Evolutionary conservation across 305 asterid genomes (phyloP), one percentile per base, ranked within the genome.

Genomic region (Coffea humblotiana): DNA sequence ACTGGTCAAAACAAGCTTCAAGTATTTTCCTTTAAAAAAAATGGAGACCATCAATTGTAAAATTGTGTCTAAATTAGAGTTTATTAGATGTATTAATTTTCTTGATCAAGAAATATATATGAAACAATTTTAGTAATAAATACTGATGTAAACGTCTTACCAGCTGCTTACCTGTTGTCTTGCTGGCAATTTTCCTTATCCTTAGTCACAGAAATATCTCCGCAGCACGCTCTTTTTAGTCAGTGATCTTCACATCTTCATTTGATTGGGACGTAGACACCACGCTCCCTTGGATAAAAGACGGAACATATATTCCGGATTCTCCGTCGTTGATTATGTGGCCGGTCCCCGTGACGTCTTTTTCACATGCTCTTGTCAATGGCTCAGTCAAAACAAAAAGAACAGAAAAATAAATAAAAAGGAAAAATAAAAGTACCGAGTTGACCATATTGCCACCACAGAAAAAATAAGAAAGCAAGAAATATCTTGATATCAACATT

Each of bases 171-270:
- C 3, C 61, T 71, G 63, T 9, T 48, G 23, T n/a, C 77, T 74
- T 73, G 77, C 77, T 73, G 77, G 77, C 77, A 29, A 15, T 52
- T 52, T 0, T 9, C 40, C 48, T 73, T 73, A 52, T 73, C 49
- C 27, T 16, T 2, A 49, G 63, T 56, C 63, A 1, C n/a, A 56
- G 2, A 52, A 25, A 8, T 56, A 72, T 14, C 21, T 21, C n/a
- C 3, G 2, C 2, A 37, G 14, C 27, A 72, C 52, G 14, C 8
- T 40, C 6, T 19, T 11, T 3, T 67, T 1, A 9, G 23, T 1
- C 48, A 19, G 72, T 67, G 48, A 67, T 0, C 11, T 14, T 10
- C 45, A 29, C 45, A 4, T 14, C 45, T 16, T 1, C 27, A 29
- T 66, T 32, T 27, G 9, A 63, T 40, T 40, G 43, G 43, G 43